These are phyloP conservation scores for Solanum phureja DNA, from an alignment of 257 asterid genomes.

Conservation along the genomic window DNA sequence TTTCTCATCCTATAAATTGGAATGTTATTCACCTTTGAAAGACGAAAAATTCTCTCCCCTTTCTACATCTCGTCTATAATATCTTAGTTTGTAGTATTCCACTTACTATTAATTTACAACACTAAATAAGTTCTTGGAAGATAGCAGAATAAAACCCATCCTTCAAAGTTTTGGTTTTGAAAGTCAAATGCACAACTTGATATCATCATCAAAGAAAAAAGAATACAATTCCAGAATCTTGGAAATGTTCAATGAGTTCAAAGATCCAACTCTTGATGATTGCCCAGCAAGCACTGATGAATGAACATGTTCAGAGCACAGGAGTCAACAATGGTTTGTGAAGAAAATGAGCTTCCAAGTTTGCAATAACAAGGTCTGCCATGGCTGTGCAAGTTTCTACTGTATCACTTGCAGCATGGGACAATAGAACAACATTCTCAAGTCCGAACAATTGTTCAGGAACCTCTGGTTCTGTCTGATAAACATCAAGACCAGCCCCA, in stretches of 20 bases:
- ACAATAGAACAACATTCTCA: slow-evolving; percentile 49
- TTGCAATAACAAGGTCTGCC: slow-evolving; percentile 71
- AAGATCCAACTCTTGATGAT: neutral
- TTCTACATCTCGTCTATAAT: neutral
- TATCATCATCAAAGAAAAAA: neutral
- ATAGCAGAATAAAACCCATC: neutral
- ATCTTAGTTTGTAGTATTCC: neutral
- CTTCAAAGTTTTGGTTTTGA: neutral
- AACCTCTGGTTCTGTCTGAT: slow-evolving; percentile 62
- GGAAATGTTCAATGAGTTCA: neutral
- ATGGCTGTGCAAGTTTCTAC: slow-evolving; percentile 49
- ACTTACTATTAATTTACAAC: neutral
- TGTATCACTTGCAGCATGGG: slow-evolving; percentile 63
- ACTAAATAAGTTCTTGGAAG: neutral
- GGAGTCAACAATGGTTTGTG: slow-evolving; percentile 58
- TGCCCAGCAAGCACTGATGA: neutral
- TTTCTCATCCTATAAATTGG: neutral
- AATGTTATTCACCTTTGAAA: neutral
- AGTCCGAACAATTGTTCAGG: slow-evolving; percentile 44
- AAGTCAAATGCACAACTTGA: neutral
- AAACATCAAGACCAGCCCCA: slow-evolving; percentile 92
- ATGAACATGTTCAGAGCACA: slow-evolving; percentile 26
- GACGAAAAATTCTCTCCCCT: neutral
- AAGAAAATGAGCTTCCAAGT: slow-evolving; percentile 62
- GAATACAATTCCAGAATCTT: neutral